Base-by-base conservation (phyloP, 1,284 basidiomycete genomes). In the Ganoderma sp. region DNA sequence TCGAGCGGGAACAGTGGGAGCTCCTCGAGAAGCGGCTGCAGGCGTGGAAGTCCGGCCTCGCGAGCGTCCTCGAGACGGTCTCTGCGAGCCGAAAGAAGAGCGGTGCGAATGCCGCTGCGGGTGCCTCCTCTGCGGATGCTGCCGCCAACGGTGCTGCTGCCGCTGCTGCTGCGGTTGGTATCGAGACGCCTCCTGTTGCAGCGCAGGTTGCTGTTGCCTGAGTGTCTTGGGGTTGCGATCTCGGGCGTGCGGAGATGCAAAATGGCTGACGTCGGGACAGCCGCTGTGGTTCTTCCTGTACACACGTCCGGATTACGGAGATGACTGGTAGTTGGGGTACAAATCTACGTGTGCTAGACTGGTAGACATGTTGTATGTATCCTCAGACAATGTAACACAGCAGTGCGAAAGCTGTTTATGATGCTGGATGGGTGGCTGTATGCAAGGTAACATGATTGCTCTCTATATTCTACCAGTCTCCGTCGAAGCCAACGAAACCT, bases 401-500 rank as follows among this genome's bases (percentile, higher is more conserved):
- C 54, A 59, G 48, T 70, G 63, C 69, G 63, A 61, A 50, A 60
- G 64, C 63, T 56, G 60, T 71, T 66, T 69, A 68, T 22, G 43
- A 22, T 43, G 62, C 32, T 45, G 22, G 63, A 45, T 65, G 61
- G n/a, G 43, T 63, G 50, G 28, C 17, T 22, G 22, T 48, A 52
- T 62, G 43, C 50, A 48, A 32, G 17, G 32, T 25, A 15, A 42
- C 34, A 54, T 19, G 52, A 42, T 22, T 39, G n/a, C 22, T 37
- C 14, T 61, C 50, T 34, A 42, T 15, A 14, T 17, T 62, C 65
- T 69, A 94, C 92, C 92, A 94, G 69, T 92, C 90, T 67, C 92
- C 92, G 76, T 94, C 92, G 73, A 94, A 94, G 39, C 92, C 92
- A 73, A 90, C 84, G 75, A 94, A 94, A 3, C 92, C 91, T 91